Conservation (phyloP, 352 stramenopile genomes). For the Pythium oligandrum region DNA sequence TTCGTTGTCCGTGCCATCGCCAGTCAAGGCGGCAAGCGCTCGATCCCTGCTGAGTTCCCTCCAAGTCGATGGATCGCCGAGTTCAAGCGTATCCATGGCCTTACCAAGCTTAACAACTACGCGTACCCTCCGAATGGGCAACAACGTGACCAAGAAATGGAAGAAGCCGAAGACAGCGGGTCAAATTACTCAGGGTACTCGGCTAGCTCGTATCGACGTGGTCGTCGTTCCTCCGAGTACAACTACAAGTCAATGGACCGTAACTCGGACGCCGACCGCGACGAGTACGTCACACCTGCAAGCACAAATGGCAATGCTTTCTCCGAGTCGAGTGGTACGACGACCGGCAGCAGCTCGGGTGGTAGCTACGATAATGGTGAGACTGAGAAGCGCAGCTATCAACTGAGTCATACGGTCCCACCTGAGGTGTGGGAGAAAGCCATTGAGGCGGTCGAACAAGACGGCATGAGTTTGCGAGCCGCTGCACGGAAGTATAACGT, state of each 20-base stretch:
- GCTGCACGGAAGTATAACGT: conserved; percentile 43
- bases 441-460: conserved; percentile 46
- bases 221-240: conserved; percentile 12
- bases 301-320: conserved; percentile 2
- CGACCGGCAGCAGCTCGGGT: conserved; percentile 16
- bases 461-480: conserved; percentile 52
- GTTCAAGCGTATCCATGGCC: conserved; percentile 48
- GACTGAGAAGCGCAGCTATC: conserved; percentile 34
- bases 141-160: conserved; percentile 14
- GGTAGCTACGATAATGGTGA: conserved; percentile 13
- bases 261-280: conserved; percentile 14
- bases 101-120: conserved; percentile 26
- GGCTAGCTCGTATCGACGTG: background rate
- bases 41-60: conserved; percentile 40
- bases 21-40: conserved; percentile 24
- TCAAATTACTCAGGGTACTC: conserved; percentile 25
- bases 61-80: conserved; percentile 38
- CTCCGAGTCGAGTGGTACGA: conserved; percentile 12
- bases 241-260: conserved; percentile 8
- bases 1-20: conserved; percentile 38
- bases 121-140: conserved; percentile 14
- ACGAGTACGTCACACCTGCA: conserved; percentile 10
- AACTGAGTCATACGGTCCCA: conserved; percentile 50
- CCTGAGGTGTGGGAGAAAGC: conserved; percentile 53
- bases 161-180: conserved; percentile 22